phyloP scores from a whole-genome alignment of 2,329 filamentous ascomycete species.

The Helotiales sp. region DNA sequence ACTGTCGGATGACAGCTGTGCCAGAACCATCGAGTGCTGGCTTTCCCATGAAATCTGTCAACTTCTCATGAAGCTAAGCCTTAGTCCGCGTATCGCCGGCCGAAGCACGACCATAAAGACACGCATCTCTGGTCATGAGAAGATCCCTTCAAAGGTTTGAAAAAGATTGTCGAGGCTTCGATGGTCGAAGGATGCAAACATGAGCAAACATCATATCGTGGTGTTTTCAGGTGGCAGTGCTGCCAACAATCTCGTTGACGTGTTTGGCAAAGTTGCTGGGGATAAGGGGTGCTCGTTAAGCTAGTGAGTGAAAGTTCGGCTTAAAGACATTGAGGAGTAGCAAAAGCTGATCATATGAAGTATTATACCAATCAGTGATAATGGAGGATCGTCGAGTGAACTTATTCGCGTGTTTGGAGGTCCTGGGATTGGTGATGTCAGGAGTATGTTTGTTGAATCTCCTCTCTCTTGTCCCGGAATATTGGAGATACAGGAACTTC shows the following conservation, averaged over 20 bases:
- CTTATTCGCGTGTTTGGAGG: conserved; percentile 93
- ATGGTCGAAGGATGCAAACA: not conserved
- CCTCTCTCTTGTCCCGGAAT: not conserved
- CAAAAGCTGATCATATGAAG: conserved; percentile 42
- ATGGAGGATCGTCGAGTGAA: conserved; percentile 91
- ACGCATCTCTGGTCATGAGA: not conserved
- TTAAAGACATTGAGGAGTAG: not conserved
- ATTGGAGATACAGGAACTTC: not conserved
- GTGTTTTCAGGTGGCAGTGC: conserved; percentile 92
- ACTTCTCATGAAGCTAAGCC: not conserved
- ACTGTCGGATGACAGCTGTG: not conserved
- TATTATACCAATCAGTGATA: conserved; percentile 93
- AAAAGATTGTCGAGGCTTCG: not conserved
- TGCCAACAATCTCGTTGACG: conserved; percentile 91
- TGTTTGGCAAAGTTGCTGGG: conserved; percentile 63
- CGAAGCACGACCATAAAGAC: not conserved
- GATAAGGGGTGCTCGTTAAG: conserved; percentile 34
- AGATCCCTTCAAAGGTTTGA: not conserved
- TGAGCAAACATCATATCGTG: conserved; percentile 50
- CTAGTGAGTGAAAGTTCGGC: conserved; percentile 33
- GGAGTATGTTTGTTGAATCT: conserved; percentile 52
- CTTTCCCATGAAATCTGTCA: not conserved
- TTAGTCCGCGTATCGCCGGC: not conserved
- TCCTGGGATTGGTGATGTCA: conserved; percentile 78
- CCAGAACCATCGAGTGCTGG: too few relatives aligned